Evolutionary conservation across 2,329 filamentous ascomycete species (phyloP), one percentile per base, ranked within the genome.

Genomic region (Trichoderma arundinaceum): DNA sequence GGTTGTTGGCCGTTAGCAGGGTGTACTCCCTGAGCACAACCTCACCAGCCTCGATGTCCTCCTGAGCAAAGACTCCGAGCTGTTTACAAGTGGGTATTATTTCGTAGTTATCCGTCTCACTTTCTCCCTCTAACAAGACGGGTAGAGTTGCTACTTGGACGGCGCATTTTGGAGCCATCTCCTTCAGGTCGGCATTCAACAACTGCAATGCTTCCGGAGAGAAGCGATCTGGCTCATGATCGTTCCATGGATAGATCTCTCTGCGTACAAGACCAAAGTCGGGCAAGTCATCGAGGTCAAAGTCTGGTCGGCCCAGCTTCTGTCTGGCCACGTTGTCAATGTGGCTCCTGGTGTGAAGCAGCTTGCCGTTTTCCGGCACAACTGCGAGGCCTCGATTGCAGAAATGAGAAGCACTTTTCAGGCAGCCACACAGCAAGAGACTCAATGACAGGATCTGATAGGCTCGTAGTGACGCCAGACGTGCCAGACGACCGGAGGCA

Each of bases 11-110:
- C 1, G 94, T 97, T 46, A 99, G 81, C 7, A 97, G 84, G 8
- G 93, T 95, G 67, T 90, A 91, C 74, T 99, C 95, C 54, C 86
- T 82, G 35, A 99, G 84, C 1, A 97, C 88, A 6, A 84, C 82
- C 75, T 96, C 91, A 9, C 91, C 91, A 0, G 92, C 87, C 0
- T 82, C 79, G 43, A 98, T 91, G 69, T 96, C 89, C 69, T 91
- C 86, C 71, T 88, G 92, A 7, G 94, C 94, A 75, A 98, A 98
- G 3, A 99, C 84, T 4, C 95, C 95, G 0, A 99, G 85, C 77
- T 99, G 95, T 67, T 86, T 85, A 70, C 88, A 89, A 5, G 86
- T 89, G 8, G 82, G 80, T 15, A 83, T 84, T 46, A 80, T 79
- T n/a, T 82, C 80, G 69, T 81, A 82, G 32, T 73, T 74, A 66